Evolutionary conservation across 805 yeast genomes (phyloP).

Genomic region (Soucietia sequanensis): DNA sequence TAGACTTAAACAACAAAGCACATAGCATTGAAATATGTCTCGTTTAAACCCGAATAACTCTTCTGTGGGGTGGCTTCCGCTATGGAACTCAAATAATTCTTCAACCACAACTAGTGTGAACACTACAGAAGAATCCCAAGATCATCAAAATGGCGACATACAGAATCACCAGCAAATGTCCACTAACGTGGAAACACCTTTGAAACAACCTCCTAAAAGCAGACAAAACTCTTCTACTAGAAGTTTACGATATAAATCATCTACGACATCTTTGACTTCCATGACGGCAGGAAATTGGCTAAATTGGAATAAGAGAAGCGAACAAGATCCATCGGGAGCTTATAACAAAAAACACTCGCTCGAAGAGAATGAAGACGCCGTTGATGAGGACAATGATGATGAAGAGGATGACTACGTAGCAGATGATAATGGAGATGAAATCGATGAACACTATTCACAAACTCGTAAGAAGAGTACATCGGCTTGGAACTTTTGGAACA

Average conservation of each 20-base stretch:
- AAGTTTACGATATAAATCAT: constrained; percentile 15
- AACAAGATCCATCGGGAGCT: constrained; percentile 2
- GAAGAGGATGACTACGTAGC: constrained; percentile 18
- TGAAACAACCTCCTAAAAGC: background rate
- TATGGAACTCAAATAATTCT: constrained; percentile 5
- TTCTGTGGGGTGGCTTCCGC: constrained; percentile 6
- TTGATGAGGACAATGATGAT: constrained; percentile 15
- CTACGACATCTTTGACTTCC: constrained; percentile 22
- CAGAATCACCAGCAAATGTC: background rate
- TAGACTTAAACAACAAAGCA: no score
- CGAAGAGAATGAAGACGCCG: constrained; percentile 15
- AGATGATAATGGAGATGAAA: constrained; percentile 30
- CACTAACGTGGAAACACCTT: background rate
- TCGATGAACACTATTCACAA: constrained; percentile 27
- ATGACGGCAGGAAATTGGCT: constrained; percentile 28
- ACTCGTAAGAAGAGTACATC: constrained; percentile 20
- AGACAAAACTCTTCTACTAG: background rate
- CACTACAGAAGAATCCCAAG: background rate
- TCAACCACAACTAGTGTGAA: background rate
- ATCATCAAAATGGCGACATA: background rate
- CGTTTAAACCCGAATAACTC: no score
- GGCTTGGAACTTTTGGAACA: constrained; percentile 39
- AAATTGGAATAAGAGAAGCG: constrained; percentile 16
- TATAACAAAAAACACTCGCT: constrained; percentile 3
- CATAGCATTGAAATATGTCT: no score